Evolutionary conservation across 106 monocot genomes (phyloP), one percentile per base, ranked within the genome.

Genomic region (Platanthera guangdongensis): DNA sequence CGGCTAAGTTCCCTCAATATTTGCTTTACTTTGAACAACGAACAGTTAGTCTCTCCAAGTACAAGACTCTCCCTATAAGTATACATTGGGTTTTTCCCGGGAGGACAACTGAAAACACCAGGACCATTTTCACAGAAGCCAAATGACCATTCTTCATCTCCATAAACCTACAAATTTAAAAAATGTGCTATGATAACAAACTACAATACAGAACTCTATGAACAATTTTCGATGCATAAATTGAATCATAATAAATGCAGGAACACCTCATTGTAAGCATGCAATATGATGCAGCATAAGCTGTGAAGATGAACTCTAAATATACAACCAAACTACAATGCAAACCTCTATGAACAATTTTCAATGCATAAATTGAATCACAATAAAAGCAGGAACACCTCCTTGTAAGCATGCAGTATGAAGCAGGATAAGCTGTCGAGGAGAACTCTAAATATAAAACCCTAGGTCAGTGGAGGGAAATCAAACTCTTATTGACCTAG

Each of bases 71-170:
- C 93, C 21, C 89, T 86, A 71, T 91, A 97, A 11, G 90, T 95
- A 80, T 95, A 95, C 95, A 95, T 95, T 49, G 95, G 92, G 81
- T 95, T 95, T 83, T 90, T 84, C 74, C 90, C 67, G 2, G 85
- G 77, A 16, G 95, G 95, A 75, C 95, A 95, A 81, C 85, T 90
- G 75, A 95, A 95, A 57, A 95, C 95, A 52, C 95, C 95, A 78
- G 80, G 71, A 47, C 95, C 95, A 77, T 81, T 48, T 65, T 95
- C 95, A 74, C 95, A 95, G 80, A 87, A 95, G 76, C 95, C 95
- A 83, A 95, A 95, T 51, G 95, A 95, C 95, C 95, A 95, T 82
- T 95, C 95, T 82, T 92, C 95, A 70, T 92, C 85, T 50, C 88
- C 95, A 88, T 90, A 90, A 65, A 95, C 90, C 95, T 95, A 78